Base-by-base conservation (phyloP, 768 basidiomycete species). In the Pisolithus marmoratus region DNA sequence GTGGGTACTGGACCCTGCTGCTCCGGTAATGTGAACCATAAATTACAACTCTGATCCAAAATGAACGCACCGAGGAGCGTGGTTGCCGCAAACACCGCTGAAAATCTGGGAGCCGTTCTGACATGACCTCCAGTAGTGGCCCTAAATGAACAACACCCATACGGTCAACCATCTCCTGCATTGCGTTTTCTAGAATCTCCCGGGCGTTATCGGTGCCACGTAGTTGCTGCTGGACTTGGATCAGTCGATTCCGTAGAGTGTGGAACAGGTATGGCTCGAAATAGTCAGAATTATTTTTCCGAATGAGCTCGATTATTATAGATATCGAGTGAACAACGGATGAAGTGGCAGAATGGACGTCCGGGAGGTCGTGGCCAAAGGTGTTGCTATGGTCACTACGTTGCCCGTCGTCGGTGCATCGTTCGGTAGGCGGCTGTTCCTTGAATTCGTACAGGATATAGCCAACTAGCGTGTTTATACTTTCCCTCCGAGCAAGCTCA, bases 191-290 rank as follows among this genome's bases (percentile, higher is more conserved):
- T 49, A 90, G 63, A 0, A 76, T 79, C 54, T 83, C 80, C n/a
- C 86, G 74, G 0, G 79, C 80, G 44, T 86, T 81, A 22, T 83
- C 82, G 9, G 72, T 67, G 40, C 68, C 71, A 51, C 77, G 71
- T 31, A 81, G 66, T 46, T 87, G 81, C 59, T 92, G 90, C 61
- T 92, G 92, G 5, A 93, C 79, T 46, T 84, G 83, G 56, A 97
- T 94, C 34, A 97, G 78, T 43, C 92, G 82, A 64, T 94, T 94
- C 46, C 94, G 84, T 40, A 96, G 72, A 1, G 90, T 93, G 63
- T 96, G 94, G 71, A 96, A 97, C 12, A 97, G 78, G 67, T 94
- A 95, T 5, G 94, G 95, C 70, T 99, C 96, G 63, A 96, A 94
- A 64, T 94, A 97, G 67, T 99, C 95, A 37, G 94, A 95, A 67